A percentile compares a stretch with the other conserved stretches of the same genome.
Evolutionary conservation across 1,139 yeast genomes (phyloP).

Genomic region (Zygosaccharomyces pseudobailii): DNA sequence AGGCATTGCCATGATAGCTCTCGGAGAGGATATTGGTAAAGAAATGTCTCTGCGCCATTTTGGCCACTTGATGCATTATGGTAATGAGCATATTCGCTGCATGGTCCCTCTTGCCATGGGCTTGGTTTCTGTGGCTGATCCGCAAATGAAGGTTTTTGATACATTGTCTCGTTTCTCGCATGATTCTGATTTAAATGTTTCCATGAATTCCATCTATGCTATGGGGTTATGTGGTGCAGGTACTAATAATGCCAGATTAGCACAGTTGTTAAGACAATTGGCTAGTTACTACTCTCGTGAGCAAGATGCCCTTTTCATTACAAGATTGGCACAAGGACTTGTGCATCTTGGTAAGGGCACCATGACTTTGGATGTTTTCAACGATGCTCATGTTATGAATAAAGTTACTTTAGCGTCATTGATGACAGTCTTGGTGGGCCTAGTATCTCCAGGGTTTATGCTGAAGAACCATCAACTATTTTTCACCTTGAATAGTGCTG

Average conservation of each 20-base stretch:
- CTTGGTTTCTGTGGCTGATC: conserved; percentile 84
- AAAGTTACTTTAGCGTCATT: conserved; percentile 89
- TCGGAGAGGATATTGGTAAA: conserved; percentile 98
- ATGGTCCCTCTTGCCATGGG: conserved; percentile 99
- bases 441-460: conserved; percentile 73
- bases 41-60: conserved; percentile 97
- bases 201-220: conserved; percentile 89
- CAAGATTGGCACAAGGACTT: conserved; percentile 91
- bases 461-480: conserved; percentile 72
- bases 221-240: conserved; percentile 99
- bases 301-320: conserved; percentile 86
- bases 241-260: conserved; percentile 95
- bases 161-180: conserved; percentile 94
- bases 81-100: conserved; percentile 84
- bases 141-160: conserved; percentile 96
- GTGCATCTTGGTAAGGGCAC: conserved; percentile 94
- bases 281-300: conserved; percentile 92
- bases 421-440: conserved; percentile 76
- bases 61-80: conserved; percentile 97
- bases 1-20: conserved; percentile 90
- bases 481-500: conserved; percentile 82
- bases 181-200: conserved; percentile 91
- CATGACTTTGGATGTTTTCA: conserved; percentile 80
- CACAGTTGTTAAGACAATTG: conserved; percentile 89
- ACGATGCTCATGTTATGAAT: conserved; percentile 81